Conservation (phyloP, 306 rosid species). For the Ormosia semicastrata region DNA sequence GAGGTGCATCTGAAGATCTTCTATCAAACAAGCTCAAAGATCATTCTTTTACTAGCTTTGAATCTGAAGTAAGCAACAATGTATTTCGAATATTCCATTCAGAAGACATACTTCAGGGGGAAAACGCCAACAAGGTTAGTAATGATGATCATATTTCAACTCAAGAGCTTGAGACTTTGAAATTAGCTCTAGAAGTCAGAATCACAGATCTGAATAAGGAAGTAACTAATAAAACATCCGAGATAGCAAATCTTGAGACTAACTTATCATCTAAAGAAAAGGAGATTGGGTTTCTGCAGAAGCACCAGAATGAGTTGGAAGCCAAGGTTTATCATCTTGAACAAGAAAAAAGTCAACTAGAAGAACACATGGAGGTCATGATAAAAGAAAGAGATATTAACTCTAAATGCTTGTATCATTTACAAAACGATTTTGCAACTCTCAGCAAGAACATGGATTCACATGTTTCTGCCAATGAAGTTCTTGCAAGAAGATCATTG, state of each 20-base stretch:
- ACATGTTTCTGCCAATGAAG: conserved; percentile 25
- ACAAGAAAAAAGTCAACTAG: conserved; percentile 39
- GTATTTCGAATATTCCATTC: conserved; percentile 32
- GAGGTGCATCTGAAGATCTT: conserved; percentile 31
- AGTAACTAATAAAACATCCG: conserved; percentile 28
- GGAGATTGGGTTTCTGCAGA: conserved; percentile 37
- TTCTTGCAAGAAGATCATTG: neutral
- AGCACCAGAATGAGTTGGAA: conserved; percentile 37
- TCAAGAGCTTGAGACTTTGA: conserved; percentile 38
- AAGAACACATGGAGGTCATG: conserved; percentile 35
- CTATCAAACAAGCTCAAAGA: conserved; percentile 32
- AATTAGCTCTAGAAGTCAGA: conserved; percentile 38
- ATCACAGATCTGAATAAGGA: conserved; percentile 37
- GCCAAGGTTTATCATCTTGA: conserved; percentile 43
- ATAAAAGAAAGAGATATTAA: conserved; percentile 28
- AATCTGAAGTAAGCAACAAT: conserved; percentile 46
- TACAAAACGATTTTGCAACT: conserved; percentile 19
- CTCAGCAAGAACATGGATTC: conserved; percentile 16
- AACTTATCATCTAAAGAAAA: conserved; percentile 40
- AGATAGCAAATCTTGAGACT: conserved; percentile 39
- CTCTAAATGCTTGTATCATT: conserved; percentile 19
- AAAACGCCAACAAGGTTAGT: conserved; percentile 29
- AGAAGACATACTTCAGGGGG: conserved; percentile 38
- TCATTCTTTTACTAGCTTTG: conserved; percentile 47
- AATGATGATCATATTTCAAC: conserved; percentile 13